Percentiles rank a stretch among this genome's conserved stretches.
Evolutionary conservation across 1,284 basidiomycete species (phyloP).

Genomic region (Marasmius tenuissimus): DNA sequence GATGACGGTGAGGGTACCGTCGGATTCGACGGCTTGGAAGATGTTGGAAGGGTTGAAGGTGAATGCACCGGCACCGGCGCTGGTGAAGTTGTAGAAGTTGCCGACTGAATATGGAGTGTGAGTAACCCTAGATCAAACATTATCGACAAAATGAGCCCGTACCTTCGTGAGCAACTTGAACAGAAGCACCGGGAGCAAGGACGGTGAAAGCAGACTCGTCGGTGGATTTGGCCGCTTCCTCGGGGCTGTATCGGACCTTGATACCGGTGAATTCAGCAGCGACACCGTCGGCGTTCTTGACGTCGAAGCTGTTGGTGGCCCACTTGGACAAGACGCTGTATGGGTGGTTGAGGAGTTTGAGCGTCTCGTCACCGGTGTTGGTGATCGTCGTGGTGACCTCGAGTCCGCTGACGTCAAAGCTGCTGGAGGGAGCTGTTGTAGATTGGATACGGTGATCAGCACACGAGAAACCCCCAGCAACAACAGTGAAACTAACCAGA

Average conservation of each 20-base stretch:
- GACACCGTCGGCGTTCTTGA: conserved; percentile 1
- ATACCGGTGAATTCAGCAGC: conserved; percentile 4
- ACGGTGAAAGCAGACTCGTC: not conserved
- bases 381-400: conserved; percentile 10
- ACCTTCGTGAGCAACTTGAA: conserved; percentile 12
- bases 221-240: not conserved
- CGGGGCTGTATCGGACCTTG: conserved; percentile 2
- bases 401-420: conserved; percentile 4
- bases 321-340: conserved; percentile 3
- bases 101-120: not conserved
- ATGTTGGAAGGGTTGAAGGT: conserved; percentile 50
- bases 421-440: conserved; percentile 13
- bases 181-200: conserved; percentile 7
- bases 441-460: not conserved
- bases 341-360: conserved; percentile 11
- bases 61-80: conserved; percentile 35
- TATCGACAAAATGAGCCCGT: not conserved
- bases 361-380: conserved; percentile 11
- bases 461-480: conserved; percentile 25
- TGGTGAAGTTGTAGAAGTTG: conserved; percentile 9
- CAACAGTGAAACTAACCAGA: not conserved
- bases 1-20: conserved; percentile 5
- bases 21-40: conserved; percentile 42
- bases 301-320: conserved; percentile 8
- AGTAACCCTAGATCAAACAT: not conserved